Evolutionary conservation across 2,329 filamentous ascomycete species (phyloP), one percentile per base, ranked within the genome.

Genomic region (Nemania sp.): DNA sequence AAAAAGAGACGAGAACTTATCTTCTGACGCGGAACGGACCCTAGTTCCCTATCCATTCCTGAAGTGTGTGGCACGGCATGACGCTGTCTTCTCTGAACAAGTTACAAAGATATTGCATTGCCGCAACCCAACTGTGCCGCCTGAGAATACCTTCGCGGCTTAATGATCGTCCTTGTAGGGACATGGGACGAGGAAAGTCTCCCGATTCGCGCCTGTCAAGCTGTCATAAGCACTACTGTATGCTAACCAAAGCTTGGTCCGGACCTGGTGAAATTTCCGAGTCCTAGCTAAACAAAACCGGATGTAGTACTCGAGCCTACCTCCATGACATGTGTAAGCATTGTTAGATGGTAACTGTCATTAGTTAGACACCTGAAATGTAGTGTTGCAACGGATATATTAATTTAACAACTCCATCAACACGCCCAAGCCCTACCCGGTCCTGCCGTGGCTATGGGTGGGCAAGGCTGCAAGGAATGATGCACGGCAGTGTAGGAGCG

Each of bases 171-270:
- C 53, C 26, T 32, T 38, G 18, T 65, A 65, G 65, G 72, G 67
- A 73, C 72, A 73, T 65, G 64, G 68, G 32, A 70, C 69, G 24
- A 63, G 75, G 72, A 72, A 75, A 67, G 65, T 45, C 57, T 73
- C 70, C 75, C 74, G 75, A 76, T 74, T 76, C 74, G 74, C 70
- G 66, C 62, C 49, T 60, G 29, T 47, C 38, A 66, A 66, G 64
- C 27, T 35, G 45, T 41, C 60, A 69, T 72, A 72, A 69, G 66
- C 69, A 69, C 73, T 70, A 73, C 65, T 54, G 64, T 68, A 29
- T 67, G 49, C 66, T 70, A 63, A 67, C 53, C 64, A 67, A 71
- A 69, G 64, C 70, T 60, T 66, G 55, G 45, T 66, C 54, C 51
- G 64, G 53, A 27, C 49, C 52, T 29, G 10, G 53, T 59, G 55